Conservation (phyloP, 1,139 yeast species). For the Spathaspora sp. region DNA sequence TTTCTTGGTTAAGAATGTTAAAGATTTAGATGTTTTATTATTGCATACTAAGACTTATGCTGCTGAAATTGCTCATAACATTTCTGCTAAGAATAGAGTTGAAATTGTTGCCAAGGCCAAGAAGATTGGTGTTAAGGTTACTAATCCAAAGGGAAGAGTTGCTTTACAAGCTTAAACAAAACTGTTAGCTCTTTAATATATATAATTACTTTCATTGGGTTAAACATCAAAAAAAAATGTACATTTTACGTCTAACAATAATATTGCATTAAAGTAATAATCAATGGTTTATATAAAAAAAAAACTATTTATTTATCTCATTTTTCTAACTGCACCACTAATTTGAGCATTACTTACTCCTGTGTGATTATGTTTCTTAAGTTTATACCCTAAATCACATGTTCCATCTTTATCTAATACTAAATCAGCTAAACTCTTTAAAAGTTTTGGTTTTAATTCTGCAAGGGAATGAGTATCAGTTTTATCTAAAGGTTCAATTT, state of each 20-base stretch:
- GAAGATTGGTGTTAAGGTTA: slow-evolving; percentile 97
- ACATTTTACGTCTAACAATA: slow-evolving; percentile 14
- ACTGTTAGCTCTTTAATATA: slow-evolving; percentile 8
- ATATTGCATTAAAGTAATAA: not conserved
- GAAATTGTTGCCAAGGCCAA: slow-evolving; percentile 95
- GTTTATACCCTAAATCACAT: slow-evolving; percentile 46
- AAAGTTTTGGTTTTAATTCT: slow-evolving; percentile 10
- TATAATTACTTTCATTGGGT: slow-evolving; percentile 6
- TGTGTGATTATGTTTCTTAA: slow-evolving; percentile 46
- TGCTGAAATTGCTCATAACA: slow-evolving; percentile 99
- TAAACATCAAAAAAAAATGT: slow-evolving; percentile 12
- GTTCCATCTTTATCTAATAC: slow-evolving; percentile 30
- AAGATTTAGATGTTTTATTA: slow-evolving; percentile 92
- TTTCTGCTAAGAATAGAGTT: slow-evolving; percentile 98
- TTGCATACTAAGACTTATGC: slow-evolving; percentile 98
- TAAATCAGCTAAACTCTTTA: slow-evolving; percentile 13
- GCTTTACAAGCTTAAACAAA: slow-evolving; percentile 86
- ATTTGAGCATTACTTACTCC: slow-evolving; percentile 37
- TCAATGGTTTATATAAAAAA: not conserved
- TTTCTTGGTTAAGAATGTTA: slow-evolving; percentile 87
- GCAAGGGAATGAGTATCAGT: slow-evolving; percentile 7
- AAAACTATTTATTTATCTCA: slow-evolving; percentile 3
- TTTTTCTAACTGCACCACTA: slow-evolving; percentile 25
- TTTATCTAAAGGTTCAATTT: not conserved
- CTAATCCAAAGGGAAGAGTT: slow-evolving; percentile 99